Conservation (phyloP, 108 stramenopile genomes). For the Nannochloropsis gaditana region DNA sequence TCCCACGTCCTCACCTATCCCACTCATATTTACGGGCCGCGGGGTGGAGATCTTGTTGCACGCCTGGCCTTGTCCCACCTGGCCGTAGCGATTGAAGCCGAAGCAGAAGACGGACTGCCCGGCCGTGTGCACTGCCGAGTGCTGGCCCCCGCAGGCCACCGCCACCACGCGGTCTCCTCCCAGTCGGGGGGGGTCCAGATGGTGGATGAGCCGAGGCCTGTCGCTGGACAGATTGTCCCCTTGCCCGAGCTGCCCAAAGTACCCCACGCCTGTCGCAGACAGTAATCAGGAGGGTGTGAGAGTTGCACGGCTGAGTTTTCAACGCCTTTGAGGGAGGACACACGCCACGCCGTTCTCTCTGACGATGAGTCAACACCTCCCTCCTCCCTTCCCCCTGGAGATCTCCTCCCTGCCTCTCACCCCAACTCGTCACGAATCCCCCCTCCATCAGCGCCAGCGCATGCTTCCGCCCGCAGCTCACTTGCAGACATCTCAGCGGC, state of each 20-base stretch:
- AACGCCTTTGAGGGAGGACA: too few species aligned
- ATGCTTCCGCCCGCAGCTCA: slow-evolving; percentile 50
- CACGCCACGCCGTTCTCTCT: too few species aligned
- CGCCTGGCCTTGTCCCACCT: not conserved
- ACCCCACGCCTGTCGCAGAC: not conserved
- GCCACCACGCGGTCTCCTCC: slow-evolving; percentile 26
- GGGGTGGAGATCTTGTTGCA: not conserved
- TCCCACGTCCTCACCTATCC: not conserved
- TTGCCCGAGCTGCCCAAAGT: slow-evolving; percentile 47
- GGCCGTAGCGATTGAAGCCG: slow-evolving; percentile 42
- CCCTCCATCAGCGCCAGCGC: slow-evolving; percentile 52
- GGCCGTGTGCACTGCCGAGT: slow-evolving; percentile 38
- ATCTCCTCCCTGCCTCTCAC: slow-evolving; percentile 41
- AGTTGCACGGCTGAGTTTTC: not conserved
- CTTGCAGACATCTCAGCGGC: slow-evolving; percentile 42
- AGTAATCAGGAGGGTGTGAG: not conserved
- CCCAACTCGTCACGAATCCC: slow-evolving; percentile 50
- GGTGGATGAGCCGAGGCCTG: slow-evolving; percentile 44
- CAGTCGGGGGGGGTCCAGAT: slow-evolving; percentile 46
- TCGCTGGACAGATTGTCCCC: slow-evolving; percentile 47
- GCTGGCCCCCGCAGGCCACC: slow-evolving; percentile 49
- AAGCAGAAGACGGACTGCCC: slow-evolving; percentile 45
- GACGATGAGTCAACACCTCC: too few species aligned
- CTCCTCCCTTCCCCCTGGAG: not conserved
- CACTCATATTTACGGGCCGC: not conserved